Base-by-base conservation (phyloP, 1,139 yeast genomes). In the Candida sanyaensis region DNA sequence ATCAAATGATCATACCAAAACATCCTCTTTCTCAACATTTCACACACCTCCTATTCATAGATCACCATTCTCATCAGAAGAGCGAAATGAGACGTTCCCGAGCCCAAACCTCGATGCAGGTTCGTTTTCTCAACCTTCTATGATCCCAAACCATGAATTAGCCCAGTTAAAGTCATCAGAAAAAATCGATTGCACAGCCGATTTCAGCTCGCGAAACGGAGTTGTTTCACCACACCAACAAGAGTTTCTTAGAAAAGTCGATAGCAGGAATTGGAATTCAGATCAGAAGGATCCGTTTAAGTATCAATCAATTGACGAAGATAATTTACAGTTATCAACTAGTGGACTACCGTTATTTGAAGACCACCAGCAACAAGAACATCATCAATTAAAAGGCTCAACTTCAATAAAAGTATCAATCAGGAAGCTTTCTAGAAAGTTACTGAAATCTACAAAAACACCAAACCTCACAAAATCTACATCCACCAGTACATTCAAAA, bases 21-120 rank as follows among this genome's bases (percentile, higher is more conserved):
- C 38, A n/a, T 37, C 43, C 10, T 11, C 37, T 7, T 4, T 12
- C 24, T 6, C 32, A 10, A 17, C 10, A 11, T 31, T 30, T 10
- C 34, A 23, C 9, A 10, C 6, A 21, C 24, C 36, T 23, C 9
- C 26, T 9, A 13, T 34, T 6, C 36, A 38, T 21, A 43, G 27
- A 17, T 27, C 43, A 37, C 40, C 37, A 28, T 30, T 34, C 33
- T 4, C 32, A 5, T 10, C 17, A 29, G 33, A 42, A n/a, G 31
- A 10, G 6, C 24, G n/a, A 9, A 6, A 12, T 2, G 40, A 40
- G 6, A n/a, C 28, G 6, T 33, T 44, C 17, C 47, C 43, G 23
- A 44, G 47, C 33, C 47, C 47, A 1, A 44, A 24, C 6, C 21
- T 44, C 10, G 43, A 44, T 12, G 31, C 31, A 1, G 28, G 8